Evolutionary conservation across 306 rosid species (phyloP).

Genomic region (Carpinus viminea): DNA sequence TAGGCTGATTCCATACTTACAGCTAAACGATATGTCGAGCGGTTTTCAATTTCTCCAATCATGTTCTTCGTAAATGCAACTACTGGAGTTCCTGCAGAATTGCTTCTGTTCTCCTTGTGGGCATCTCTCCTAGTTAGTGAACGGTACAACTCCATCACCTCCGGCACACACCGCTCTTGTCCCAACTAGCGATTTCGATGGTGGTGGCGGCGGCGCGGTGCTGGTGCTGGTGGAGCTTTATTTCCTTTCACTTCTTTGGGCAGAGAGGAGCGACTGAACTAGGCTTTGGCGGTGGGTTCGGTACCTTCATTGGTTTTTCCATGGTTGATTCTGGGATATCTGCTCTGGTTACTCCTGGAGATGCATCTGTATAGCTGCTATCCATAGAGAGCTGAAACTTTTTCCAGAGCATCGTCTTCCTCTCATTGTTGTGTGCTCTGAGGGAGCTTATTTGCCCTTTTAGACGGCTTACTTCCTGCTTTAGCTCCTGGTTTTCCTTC

Average conservation of each 20-base stretch:
- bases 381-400: slow-evolving; percentile 72
- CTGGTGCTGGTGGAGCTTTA: slow-evolving; percentile 35
- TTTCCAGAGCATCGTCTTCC: slow-evolving; percentile 83
- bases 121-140: slow-evolving; percentile 71
- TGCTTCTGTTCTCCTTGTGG: slow-evolving; percentile 48
- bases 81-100: slow-evolving; percentile 51
- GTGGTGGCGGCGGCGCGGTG: slow-evolving; percentile 85
- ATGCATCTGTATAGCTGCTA: slow-evolving; percentile 42
- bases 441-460: slow-evolving; percentile 63
- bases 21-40: slow-evolving; percentile 68
- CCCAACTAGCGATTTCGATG: slow-evolving; percentile 49
- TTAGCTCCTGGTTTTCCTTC: slow-evolving; percentile 75
- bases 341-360: slow-evolving; percentile 32
- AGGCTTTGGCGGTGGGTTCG: slow-evolving; percentile 60
- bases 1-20: slow-evolving; percentile 47
- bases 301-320: slow-evolving; percentile 43
- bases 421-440: slow-evolving; percentile 69
- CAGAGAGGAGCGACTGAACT: slow-evolving; percentile 29
- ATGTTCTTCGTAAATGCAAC: slow-evolving; percentile 80
- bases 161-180: slow-evolving; percentile 84
- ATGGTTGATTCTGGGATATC: slow-evolving; percentile 40
- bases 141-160: slow-evolving; percentile 82
- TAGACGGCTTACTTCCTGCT: slow-evolving; percentile 61
- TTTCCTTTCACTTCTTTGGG: slow-evolving; percentile 39
- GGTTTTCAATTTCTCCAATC: slow-evolving; percentile 96